Percentiles rank a stretch among this genome's conserved stretches.
phyloP scores from a whole-genome alignment of 768 basidiomycete species.

The Sarcodon aspratus region DNA sequence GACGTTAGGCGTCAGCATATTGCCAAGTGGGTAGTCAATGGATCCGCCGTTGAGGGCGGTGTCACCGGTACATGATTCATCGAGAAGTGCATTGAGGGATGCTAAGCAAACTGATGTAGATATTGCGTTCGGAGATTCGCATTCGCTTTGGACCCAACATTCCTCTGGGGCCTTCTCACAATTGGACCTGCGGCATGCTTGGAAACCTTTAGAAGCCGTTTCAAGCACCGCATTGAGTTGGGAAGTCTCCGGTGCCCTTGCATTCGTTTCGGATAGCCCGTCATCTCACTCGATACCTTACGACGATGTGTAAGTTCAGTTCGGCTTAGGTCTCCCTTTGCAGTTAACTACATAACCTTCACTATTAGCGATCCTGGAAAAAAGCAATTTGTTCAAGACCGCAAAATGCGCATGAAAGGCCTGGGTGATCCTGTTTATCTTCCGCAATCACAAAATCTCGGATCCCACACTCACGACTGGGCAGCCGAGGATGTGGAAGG shows the following conservation, averaged over 20 bases:
- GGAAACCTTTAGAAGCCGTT: slow-evolving; percentile 56
- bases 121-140: slow-evolving; percentile 55
- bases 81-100: neutral
- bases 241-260: slow-evolving; percentile 51
- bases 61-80: slow-evolving; percentile 46
- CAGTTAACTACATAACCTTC: slow-evolving; percentile 5
- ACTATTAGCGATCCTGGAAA: slow-evolving; percentile 23
- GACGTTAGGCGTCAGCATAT: slow-evolving; percentile 74
- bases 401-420: slow-evolving; percentile 32
- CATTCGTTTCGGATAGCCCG: slow-evolving; percentile 52
- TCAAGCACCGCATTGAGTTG: slow-evolving; percentile 55
- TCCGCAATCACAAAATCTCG: slow-evolving; percentile 47
- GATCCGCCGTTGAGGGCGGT: slow-evolving; percentile 56
- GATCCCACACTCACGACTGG: slow-evolving; percentile 30
- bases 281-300: slow-evolving; percentile 58
- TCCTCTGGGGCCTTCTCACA: slow-evolving; percentile 71
- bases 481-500: slow-evolving; percentile 29
- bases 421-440: slow-evolving; percentile 45
- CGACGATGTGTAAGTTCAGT: slow-evolving; percentile 56
- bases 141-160: slow-evolving; percentile 66
- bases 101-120: slow-evolving; percentile 27
- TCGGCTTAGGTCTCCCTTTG: neutral
- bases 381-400: slow-evolving; percentile 12
- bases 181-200: slow-evolving; percentile 56
- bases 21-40: slow-evolving; percentile 70